Conservation (phyloP, 139 green algal species). For the Tetradesmus lagerheimii region DNA sequence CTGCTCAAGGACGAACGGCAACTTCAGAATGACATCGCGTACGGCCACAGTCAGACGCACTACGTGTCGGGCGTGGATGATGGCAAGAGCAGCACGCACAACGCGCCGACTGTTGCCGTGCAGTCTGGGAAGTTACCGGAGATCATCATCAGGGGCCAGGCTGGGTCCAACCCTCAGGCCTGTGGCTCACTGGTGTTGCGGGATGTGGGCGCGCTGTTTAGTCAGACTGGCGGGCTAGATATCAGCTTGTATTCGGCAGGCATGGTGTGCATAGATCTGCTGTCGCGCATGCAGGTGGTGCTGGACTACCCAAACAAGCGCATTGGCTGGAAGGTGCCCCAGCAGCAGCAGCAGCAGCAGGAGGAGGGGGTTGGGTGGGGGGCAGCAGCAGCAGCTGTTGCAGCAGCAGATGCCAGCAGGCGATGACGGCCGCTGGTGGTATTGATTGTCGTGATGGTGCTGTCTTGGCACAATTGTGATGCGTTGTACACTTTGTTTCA, state of each 20-base stretch:
- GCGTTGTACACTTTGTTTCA: not conserved
- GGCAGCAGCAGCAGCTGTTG: not conserved
- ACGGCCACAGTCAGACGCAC: too few species aligned
- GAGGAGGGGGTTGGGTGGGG: not conserved
- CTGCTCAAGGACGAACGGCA: conserved; percentile 26
- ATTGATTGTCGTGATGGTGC: not conserved
- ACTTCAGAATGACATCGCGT: too few species aligned
- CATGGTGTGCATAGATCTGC: conserved; percentile 58
- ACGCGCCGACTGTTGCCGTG: not conserved
- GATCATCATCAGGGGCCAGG: conserved; percentile 16
- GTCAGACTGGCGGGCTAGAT: conserved; percentile 45
- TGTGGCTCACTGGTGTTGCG: not conserved
- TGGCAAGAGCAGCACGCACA: not conserved
- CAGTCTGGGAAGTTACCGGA: conserved; percentile 32
- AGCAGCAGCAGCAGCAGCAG: not conserved
- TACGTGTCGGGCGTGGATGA: not conserved
- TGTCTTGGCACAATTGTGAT: not conserved
- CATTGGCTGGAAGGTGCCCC: conserved; percentile 23
- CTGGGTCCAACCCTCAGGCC: not conserved
- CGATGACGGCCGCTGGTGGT: not conserved
- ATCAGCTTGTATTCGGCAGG: conserved; percentile 57
- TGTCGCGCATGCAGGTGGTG: conserved; percentile 46
- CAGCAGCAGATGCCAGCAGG: not conserved
- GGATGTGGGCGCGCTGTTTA: not conserved
- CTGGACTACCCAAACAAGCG: conserved; percentile 32